Conservation (phyloP, 768 basidiomycete genomes). For the Serendipita indica region DNA sequence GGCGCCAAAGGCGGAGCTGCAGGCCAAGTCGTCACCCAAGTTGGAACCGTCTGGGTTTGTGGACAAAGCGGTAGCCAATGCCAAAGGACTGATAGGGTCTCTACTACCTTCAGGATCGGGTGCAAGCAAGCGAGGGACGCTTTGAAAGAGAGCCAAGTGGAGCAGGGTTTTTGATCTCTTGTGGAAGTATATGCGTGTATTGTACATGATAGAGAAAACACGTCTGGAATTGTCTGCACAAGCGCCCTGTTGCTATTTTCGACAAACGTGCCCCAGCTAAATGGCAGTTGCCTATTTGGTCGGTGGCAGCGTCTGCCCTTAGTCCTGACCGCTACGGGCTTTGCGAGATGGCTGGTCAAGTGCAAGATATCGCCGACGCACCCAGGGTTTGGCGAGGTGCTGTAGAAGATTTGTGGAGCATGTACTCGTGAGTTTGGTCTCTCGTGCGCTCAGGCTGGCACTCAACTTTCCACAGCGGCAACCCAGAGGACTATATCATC, state of each 20-base stretch:
- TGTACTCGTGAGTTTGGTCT: constrained; percentile 45
- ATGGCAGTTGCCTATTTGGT: no score
- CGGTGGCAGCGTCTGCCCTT: not conserved
- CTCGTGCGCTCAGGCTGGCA: not conserved
- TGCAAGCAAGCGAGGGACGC: not conserved
- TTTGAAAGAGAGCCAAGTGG: not conserved
- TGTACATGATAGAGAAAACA: not conserved
- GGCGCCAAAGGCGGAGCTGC: not conserved
- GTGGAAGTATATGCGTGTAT: not conserved
- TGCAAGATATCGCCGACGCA: not conserved
- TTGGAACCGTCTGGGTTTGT: not conserved
- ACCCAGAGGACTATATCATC: constrained; percentile 54
- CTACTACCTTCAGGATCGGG: not conserved
- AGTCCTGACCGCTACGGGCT: not conserved
- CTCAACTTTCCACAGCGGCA: constrained; percentile 35
- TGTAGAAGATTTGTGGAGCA: constrained; percentile 68
- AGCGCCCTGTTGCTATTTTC: not conserved
- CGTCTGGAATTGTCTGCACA: not conserved
- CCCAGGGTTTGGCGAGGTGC: constrained; percentile 40
- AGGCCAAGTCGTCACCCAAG: not conserved
- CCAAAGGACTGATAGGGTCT: not conserved
- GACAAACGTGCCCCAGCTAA: no score
- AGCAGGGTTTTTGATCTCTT: not conserved
- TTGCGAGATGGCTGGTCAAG: not conserved
- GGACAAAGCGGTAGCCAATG: constrained; percentile 3